Conservation (phyloP, 2,329 filamentous ascomycete genomes). For the Botrytis galanthina region DNA sequence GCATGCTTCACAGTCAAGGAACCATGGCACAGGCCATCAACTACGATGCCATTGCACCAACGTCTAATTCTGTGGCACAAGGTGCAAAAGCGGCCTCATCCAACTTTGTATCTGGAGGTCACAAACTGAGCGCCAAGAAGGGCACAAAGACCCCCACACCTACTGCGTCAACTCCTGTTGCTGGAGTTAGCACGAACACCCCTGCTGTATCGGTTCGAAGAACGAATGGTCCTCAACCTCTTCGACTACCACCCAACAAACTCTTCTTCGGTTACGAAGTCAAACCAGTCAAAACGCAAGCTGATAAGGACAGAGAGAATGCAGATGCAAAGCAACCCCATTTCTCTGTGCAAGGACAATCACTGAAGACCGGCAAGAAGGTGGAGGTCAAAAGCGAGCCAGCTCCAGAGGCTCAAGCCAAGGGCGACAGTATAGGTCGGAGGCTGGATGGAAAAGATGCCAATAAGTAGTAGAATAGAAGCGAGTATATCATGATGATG, state of each 20-base stretch:
- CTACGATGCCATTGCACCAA: slow-evolving; percentile 85
- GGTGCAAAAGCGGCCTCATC: slow-evolving; percentile 65
- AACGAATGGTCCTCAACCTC: slow-evolving; percentile 78
- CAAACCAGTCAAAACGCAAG: slow-evolving; percentile 79
- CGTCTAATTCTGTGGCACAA: slow-evolving; percentile 61
- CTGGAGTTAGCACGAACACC: slow-evolving; percentile 48
- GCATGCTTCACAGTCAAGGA: slow-evolving; percentile 77
- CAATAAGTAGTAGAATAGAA: not conserved
- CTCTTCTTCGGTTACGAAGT: slow-evolving; percentile 96
- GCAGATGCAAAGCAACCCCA: slow-evolving; percentile 66
- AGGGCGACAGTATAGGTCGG: slow-evolving; percentile 24
- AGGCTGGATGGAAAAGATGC: slow-evolving; percentile 29
- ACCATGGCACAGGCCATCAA: slow-evolving; percentile 99
- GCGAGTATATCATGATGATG: not conserved
- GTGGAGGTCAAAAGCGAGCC: slow-evolving; percentile 30
- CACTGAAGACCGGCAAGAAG: slow-evolving; percentile 69
- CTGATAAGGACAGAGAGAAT: slow-evolving; percentile 65
- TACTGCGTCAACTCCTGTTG: slow-evolving; percentile 69
- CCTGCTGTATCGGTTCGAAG: slow-evolving; percentile 41
- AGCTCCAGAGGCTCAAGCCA: slow-evolving; percentile 20
- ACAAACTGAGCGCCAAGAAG: slow-evolving; percentile 82
- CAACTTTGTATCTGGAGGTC: slow-evolving; percentile 76
- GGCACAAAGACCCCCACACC: slow-evolving; percentile 71
- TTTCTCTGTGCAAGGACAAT: slow-evolving; percentile 84
- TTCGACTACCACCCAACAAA: slow-evolving; percentile 82